Percentiles rank a stretch among this genome's conserved stretches.
These are phyloP conservation scores for Primulina eburnea DNA, from an alignment of 257 asterid genomes.

Conservation along the genomic window DNA sequence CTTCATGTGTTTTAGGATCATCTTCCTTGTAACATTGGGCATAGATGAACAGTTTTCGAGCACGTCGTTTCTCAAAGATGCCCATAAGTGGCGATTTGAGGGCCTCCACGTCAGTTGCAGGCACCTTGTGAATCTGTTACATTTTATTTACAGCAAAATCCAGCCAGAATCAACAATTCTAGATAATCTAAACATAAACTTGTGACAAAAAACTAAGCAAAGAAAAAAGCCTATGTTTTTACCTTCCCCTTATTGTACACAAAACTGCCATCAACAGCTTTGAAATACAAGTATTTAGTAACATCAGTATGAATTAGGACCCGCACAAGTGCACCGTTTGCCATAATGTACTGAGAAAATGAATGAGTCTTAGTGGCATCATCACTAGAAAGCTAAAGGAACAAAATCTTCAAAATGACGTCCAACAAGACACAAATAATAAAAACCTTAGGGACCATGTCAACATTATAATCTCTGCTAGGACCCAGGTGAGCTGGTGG, in stretches of 20 bases:
- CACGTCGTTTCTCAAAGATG: constrained; percentile 65
- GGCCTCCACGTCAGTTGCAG: constrained; percentile 62
- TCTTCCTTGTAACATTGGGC: constrained; percentile 55
- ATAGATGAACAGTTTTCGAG: constrained; percentile 59
- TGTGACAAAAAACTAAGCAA: not conserved
- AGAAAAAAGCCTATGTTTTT: constrained; percentile 11
- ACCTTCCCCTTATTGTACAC: constrained; percentile 64
- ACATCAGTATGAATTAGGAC: constrained; percentile 62
- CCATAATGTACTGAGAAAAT: constrained; percentile 55
- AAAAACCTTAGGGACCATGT: constrained; percentile 63
- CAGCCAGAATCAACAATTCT: not conserved
- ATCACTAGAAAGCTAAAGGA: not conserved
- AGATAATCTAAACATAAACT: constrained; percentile 1
- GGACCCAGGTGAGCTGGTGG: constrained; percentile 57
- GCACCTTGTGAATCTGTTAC: constrained; percentile 57
- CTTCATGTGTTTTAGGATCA: constrained; percentile 57
- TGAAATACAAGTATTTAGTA: constrained; percentile 54
- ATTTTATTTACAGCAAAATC: not conserved
- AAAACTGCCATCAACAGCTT: constrained; percentile 66
- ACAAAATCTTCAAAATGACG: not conserved
- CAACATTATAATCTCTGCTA: constrained; percentile 61
- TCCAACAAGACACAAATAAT: constrained; percentile 4
- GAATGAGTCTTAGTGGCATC: not conserved
- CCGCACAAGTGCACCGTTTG: constrained; percentile 61
- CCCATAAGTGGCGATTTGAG: constrained; percentile 69